Base-by-base conservation (phyloP, 768 basidiomycete genomes). In the Trametes coccinea region DNA sequence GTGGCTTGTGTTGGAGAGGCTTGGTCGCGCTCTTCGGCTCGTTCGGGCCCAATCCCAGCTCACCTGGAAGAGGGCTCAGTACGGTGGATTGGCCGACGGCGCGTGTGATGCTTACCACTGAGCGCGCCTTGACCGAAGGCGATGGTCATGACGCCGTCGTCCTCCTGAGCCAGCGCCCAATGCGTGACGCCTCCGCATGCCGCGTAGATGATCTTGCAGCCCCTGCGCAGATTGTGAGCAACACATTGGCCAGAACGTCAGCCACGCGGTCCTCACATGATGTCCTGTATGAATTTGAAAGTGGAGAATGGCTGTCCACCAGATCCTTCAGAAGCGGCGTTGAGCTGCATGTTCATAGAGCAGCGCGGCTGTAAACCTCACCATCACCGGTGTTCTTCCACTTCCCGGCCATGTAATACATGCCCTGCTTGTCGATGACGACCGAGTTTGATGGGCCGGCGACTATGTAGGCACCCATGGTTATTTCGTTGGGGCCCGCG, bases 301-400 rank as follows among this genome's bases (percentile, higher is more conserved):
- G 87, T 84, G 0, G 93, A 93, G 72, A 89, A 95, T 0, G 93
- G 92, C 29, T 91, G 93, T 10, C 93, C 93, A 14, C 84, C 84
- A n/a, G 94, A 95, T 29, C 93, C 91, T 90, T 8, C 14, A 45
- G n/a, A 9, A 45, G 53, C 16, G 44, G 53, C 43, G 33, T 4
- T 55, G 33, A 34, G 41, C 11, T 40, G 17, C 4, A n/a, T 9
- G 3, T 29, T 13, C 43, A 39, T 43, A 13, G 40, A 46, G 9
- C 16, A 46, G 13, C 34, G 30, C 2, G 34, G 11, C 34, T 5
- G 34, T 33, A 39, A 14, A 22, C 67, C 75, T 54, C 67, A 84
- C 94, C 95, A 74, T 97, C 95, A 10, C 95, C 95, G 5, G 93
- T 94, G 65, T 88, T 92, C 75, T 98, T 98, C 92, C 92, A 98